Evolutionary conservation across 805 yeast genomes (phyloP), one percentile per base, ranked within the genome.

Genomic region (Ogataea ramenticola): DNA sequence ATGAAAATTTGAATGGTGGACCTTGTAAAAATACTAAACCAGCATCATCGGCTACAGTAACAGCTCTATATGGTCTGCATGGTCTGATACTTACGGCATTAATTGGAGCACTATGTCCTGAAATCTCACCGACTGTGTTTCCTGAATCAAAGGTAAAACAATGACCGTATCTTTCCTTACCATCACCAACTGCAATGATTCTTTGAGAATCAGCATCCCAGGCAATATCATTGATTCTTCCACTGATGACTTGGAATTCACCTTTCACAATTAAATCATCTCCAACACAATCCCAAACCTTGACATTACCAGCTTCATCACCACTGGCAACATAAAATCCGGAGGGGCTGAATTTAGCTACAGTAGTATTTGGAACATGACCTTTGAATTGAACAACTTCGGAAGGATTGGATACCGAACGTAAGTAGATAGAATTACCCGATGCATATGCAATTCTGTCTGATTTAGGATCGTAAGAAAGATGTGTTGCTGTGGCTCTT

Each of bases 101-200:
- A 57, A 91, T 79, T 39, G 76, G 78, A 22, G 87, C 81, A 16
- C 91, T 75, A 60, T 93, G 99, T 21, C 99, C 99, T 40, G 89
- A 80, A 54, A 91, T 82, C 59, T 93, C 98, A 44, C 99, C 99
- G 37, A 93, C 80, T n/a, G 96, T 79, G 64, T 93, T 93, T 48
- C 99, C 99, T 1, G 96, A 77, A 58, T 93, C 99, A 76, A 84
- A 85, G 8, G 96, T 79, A 61, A 91, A 87, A 50, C 95, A 89
- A 53, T 85, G 96, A 7, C 98, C 99, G 58, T 78, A 90, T 48
- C 85, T 75, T 54, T 89, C 96, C 52, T 83, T 83, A 41, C 98
- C 99, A 53, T 86, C 83, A 44, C 99, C 99, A 11, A 90, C 98
- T 1, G 96, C 96, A 57, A 93, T 86, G 42, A 93, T 68, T 52